Conservation (phyloP, 768 basidiomycete species). For the Chlorophyllum brunneum region DNA sequence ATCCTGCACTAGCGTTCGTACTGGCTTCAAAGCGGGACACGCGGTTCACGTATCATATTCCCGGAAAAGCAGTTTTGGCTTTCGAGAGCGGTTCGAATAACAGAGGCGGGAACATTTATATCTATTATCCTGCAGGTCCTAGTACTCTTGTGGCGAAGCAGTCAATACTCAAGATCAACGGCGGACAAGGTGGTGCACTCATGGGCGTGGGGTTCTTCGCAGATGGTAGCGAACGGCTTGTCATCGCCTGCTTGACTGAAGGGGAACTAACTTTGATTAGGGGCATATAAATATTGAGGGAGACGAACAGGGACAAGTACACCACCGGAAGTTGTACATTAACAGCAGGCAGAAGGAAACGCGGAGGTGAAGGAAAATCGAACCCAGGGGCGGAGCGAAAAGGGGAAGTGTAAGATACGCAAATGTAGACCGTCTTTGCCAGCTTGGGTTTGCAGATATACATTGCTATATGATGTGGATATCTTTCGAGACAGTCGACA, state of each 20-base stretch:
- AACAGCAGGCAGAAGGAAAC: conserved; percentile 10
- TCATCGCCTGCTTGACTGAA: conserved; percentile 75
- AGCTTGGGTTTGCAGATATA: conserved; percentile 12
- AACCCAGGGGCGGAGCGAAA: conserved; percentile 8
- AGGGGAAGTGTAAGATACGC: conserved; percentile 5
- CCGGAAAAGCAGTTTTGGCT: conserved; percentile 57
- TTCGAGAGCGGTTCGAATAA: conserved; percentile 75
- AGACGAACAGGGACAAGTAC: background rate
- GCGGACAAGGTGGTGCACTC: conserved; percentile 66
- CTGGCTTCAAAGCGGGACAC: conserved; percentile 90
- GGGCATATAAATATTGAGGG: conserved; percentile 16
- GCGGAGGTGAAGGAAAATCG: conserved; percentile 6
- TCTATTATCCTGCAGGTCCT: conserved; percentile 61
- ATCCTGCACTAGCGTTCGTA: conserved; percentile 88
- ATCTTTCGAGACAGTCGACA: conserved; percentile 22
- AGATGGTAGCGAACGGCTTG: conserved; percentile 25
- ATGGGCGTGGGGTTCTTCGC: conserved; percentile 66
- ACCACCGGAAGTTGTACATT: conserved; percentile 11
- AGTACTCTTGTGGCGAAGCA: conserved; percentile 71
- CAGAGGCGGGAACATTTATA: conserved; percentile 79
- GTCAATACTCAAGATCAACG: conserved; percentile 72
- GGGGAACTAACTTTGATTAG: conserved; percentile 63
- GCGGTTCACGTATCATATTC: conserved; percentile 77
- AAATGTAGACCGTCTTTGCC: conserved; percentile 12
- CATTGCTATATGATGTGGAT: conserved; percentile 27